A percentile compares a stretch with the other conserved stretches of the same genome.
Conservation (phyloP, 108 stramenopile genomes). For the Nannochloropsis oceanica region DNA sequence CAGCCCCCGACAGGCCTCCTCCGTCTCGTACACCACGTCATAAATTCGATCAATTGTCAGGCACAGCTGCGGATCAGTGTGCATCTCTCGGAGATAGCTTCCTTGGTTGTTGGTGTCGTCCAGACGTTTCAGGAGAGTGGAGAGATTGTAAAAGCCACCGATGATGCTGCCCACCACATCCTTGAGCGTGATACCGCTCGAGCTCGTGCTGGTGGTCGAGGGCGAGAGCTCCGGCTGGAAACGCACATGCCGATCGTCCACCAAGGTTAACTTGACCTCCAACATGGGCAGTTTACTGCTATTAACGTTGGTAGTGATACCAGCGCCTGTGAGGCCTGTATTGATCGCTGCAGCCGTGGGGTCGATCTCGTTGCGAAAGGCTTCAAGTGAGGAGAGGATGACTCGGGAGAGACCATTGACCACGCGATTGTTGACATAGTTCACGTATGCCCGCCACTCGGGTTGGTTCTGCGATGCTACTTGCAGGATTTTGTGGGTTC, state of each 20-base stretch:
- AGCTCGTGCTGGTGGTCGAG: neutral
- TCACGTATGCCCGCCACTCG: constrained; percentile 63
- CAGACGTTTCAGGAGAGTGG: constrained; percentile 59
- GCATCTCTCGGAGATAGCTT: constrained; percentile 60
- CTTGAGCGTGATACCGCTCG: constrained; percentile 42
- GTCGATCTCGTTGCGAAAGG: constrained; percentile 54
- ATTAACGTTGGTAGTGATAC: neutral
- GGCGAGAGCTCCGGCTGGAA: constrained; percentile 44
- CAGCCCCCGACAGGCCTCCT: constrained; percentile 46
- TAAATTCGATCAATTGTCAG: constrained; percentile 49
- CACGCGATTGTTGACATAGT: constrained; percentile 63
- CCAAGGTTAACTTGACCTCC: constrained; percentile 53
- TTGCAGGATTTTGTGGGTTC: constrained; percentile 54
- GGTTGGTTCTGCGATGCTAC: constrained; percentile 45
- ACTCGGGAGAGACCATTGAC: constrained; percentile 54
- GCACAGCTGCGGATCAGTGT: constrained; percentile 48
- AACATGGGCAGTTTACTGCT: constrained; percentile 48
- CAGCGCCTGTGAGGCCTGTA: neutral
- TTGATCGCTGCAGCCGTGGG: neutral
- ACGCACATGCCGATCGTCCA: constrained; percentile 35
- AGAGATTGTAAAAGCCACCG: constrained; percentile 56
- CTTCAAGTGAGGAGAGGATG: constrained; percentile 49
- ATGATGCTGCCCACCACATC: constrained; percentile 53
- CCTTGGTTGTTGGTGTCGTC: constrained; percentile 51
- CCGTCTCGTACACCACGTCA: constrained; percentile 43